These are phyloP conservation scores for Ramaria rubella DNA, from an alignment of 768 basidiomycete species.

Conservation along the genomic window DNA sequence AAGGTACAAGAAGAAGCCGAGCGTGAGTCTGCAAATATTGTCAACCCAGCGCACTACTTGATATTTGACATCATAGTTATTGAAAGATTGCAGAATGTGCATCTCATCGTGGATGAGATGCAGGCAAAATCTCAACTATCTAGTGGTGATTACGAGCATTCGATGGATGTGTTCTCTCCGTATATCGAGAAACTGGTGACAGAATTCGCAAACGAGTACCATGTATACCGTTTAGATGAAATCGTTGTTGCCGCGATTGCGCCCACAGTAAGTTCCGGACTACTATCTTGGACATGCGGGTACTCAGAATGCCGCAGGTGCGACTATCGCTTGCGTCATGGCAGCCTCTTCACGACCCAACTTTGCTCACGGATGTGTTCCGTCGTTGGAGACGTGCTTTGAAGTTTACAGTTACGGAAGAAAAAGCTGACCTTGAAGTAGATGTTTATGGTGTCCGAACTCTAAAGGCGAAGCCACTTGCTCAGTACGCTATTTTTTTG, in stretches of 20 bases:
- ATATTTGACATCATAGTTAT: constrained; percentile 50
- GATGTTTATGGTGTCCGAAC: constrained; percentile 51
- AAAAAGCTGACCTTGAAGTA: constrained; percentile 39
- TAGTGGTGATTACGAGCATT: constrained; percentile 54
- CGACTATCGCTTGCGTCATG: constrained; percentile 69
- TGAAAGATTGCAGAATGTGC: constrained; percentile 66
- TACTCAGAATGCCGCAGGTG: constrained; percentile 33
- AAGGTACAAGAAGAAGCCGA: constrained; percentile 72
- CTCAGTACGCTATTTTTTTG: constrained; percentile 37
- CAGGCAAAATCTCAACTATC: constrained; percentile 54
- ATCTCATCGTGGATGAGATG: constrained; percentile 69
- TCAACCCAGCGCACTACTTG: background rate
- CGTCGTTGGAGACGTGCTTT: constrained; percentile 63
- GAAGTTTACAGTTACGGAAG: constrained; percentile 46
- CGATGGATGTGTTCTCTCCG: constrained; percentile 67
- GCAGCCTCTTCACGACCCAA: constrained; percentile 79
- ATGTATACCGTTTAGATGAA: constrained; percentile 76
- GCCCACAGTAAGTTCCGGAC: constrained; percentile 46
- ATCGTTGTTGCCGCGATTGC: constrained; percentile 88
- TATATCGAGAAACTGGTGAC: constrained; percentile 65
- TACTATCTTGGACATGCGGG: background rate
- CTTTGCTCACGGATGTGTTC: constrained; percentile 56
- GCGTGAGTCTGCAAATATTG: constrained; percentile 37
- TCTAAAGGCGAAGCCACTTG: constrained; percentile 23
- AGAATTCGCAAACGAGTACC: constrained; percentile 69